phyloP scores from a whole-genome alignment of 1,284 basidiomycete species.

The Volvariella volvacea region DNA sequence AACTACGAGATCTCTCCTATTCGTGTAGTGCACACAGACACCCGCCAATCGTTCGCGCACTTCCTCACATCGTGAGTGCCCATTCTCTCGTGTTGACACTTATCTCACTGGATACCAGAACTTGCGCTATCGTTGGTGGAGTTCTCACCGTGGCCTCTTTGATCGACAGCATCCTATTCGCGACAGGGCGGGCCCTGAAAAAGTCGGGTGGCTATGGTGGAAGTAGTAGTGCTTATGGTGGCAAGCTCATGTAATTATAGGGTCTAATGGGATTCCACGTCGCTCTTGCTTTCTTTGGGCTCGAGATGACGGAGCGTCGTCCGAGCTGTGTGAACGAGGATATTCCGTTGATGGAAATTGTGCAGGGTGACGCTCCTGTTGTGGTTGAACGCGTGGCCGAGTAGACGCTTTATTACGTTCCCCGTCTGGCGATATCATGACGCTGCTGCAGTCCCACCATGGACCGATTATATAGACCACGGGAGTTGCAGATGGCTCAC shows the following conservation, averaged over 20 bases:
- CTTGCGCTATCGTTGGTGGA: conserved; percentile 96
- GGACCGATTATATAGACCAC: no score
- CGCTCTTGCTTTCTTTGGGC: no score
- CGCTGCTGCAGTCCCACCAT: no score
- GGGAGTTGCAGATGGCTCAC: no score
- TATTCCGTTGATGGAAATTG: no score
- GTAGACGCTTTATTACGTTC: no score
- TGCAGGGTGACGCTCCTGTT: no score
- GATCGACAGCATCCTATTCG: conserved; percentile 86
- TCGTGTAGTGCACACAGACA: conserved; percentile 86
- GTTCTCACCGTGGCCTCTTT: conserved; percentile 93
- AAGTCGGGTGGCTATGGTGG: conserved; percentile 42
- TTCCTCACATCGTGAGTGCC: conserved; percentile 87
- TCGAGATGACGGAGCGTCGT: no score
- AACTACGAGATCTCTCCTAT: conserved; percentile 99
- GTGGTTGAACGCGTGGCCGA: no score
- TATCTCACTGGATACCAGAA: conserved; percentile 40
- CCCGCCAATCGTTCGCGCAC: conserved; percentile 91
- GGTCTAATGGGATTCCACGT: neutral
- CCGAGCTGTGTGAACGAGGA: no score
- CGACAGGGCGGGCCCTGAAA: conserved; percentile 62
- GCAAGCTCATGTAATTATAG: conserved; percentile 33
- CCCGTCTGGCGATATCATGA: no score
- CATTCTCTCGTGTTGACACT: neutral
- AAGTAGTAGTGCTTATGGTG: conserved; percentile 20